Conservation (phyloP, 805 yeast species). For the Grigorovia jiainica region DNA sequence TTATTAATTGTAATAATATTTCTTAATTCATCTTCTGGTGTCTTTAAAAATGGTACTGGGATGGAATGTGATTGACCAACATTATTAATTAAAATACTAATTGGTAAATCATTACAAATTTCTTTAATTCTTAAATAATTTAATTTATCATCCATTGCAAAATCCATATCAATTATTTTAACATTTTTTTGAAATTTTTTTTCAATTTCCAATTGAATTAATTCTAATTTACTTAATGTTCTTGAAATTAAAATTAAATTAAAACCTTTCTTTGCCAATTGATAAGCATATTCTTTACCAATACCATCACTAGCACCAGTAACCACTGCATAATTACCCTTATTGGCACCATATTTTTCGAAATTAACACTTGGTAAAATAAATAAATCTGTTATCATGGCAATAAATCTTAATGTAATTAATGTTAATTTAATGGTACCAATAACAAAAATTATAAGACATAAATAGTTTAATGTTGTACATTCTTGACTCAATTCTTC, state of each 20-base stretch:
- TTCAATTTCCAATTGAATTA: conserved; percentile 53
- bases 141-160: conserved; percentile 48
- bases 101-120: conserved; percentile 42
- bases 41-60: conserved; percentile 87
- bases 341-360: conserved; percentile 62
- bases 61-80: conserved; percentile 93
- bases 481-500: conserved; percentile 14
- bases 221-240: conserved; percentile 66
- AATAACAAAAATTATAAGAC: conserved; percentile 39
- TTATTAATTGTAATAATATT: conserved; percentile 80
- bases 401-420: conserved; percentile 37
- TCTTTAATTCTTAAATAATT: conserved; percentile 47
- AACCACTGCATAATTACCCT: conserved; percentile 81
- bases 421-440: conserved; percentile 56
- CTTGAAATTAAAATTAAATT: conserved; percentile 79
- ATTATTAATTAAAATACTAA: conserved; percentile 76
- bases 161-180: conserved; percentile 67
- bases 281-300: conserved; percentile 84
- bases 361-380: conserved; percentile 51
- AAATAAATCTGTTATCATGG: conserved; percentile 54
- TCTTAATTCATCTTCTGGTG: conserved; percentile 62
- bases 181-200: conserved; percentile 53
- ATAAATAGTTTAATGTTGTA: conserved; percentile 17
- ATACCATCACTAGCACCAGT: conserved; percentile 98
- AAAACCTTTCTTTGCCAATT: conserved; percentile 78